These are phyloP conservation scores for Gymnopus androsaceus DNA, from an alignment of 1,284 basidiomycete genomes.

Conservation along the genomic window DNA sequence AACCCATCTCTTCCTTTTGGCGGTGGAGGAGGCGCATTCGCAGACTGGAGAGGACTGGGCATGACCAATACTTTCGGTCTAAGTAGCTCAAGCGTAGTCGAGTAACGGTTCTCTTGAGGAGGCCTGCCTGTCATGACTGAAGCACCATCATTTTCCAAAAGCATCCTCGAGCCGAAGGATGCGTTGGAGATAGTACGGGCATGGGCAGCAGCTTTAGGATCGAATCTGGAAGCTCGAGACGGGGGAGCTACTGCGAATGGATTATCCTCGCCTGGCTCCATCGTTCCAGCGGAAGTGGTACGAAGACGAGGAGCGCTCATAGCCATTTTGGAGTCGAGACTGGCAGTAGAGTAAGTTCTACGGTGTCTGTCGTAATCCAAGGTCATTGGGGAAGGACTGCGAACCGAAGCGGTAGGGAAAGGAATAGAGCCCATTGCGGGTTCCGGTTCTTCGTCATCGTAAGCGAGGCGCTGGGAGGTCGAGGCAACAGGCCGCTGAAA, in stretches of 20 bases:
- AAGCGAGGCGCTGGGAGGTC: constrained; percentile 40
- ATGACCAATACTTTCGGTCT: constrained; percentile 83
- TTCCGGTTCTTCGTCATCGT: constrained; percentile 34
- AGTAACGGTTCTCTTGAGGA: constrained; percentile 43
- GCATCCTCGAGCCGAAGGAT: constrained; percentile 56
- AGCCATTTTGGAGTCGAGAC: constrained; percentile 18
- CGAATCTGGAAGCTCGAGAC: constrained; percentile 67
- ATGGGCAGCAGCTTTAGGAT: constrained; percentile 62
- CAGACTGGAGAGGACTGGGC: constrained; percentile 76
- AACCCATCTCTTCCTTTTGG: constrained; percentile 56
- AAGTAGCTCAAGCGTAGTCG: constrained; percentile 73
- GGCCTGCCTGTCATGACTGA: constrained; percentile 37
- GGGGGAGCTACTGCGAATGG: constrained; percentile 63
- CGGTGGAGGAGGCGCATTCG: constrained; percentile 31
- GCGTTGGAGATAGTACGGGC: constrained; percentile 66
- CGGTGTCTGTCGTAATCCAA: constrained; percentile 38
- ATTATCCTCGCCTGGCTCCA: constrained; percentile 53
- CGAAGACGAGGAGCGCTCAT: constrained; percentile 27
- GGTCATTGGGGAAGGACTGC: constrained; percentile 50
- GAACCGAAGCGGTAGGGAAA: constrained; percentile 61
- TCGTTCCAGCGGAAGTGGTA: constrained; percentile 39
- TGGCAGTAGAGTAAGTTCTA: constrained; percentile 45
- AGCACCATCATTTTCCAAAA: constrained; percentile 57
- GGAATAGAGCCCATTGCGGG: constrained; percentile 50
- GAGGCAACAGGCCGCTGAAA: constrained; percentile 38